Conservation (phyloP, 2,329 filamentous ascomycete genomes). For the Scedosporium aurantiacum region DNA sequence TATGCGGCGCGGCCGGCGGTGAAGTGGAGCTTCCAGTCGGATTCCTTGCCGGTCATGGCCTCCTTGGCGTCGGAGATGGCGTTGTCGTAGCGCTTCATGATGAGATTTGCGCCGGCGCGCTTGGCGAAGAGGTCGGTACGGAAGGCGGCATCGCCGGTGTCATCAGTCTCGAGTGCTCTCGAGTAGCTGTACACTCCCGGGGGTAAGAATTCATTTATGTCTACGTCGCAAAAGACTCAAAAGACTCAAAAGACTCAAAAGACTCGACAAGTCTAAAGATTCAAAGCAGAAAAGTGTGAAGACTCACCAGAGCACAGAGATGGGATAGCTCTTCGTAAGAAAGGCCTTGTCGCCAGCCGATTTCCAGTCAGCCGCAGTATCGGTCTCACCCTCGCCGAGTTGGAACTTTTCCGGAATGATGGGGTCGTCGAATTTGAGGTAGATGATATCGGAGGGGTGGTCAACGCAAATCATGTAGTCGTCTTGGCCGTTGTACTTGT, state of each 20-base stretch:
- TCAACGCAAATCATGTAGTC: conserved; percentile 25
- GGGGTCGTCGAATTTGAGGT: conserved; percentile 17
- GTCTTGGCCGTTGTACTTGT: conserved; percentile 18
- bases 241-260: background rate
- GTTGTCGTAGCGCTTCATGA: conserved; percentile 21
- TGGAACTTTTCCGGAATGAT: conserved; percentile 19
- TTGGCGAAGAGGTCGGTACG: conserved; percentile 17
- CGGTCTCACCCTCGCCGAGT: conserved; percentile 11
- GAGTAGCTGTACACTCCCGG: conserved; percentile 17
- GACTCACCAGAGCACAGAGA: conserved; percentile 21
- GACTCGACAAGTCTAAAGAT: background rate
- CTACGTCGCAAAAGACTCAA: background rate
- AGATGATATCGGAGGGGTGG: conserved; percentile 22
- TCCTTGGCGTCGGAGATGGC: conserved; percentile 21
- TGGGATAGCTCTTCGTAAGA: conserved; percentile 20
- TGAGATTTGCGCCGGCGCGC: conserved; percentile 20
- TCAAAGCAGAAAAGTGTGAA: background rate
- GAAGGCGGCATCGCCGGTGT: conserved; percentile 11
- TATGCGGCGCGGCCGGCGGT: conserved; percentile 23
- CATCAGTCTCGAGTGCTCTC: conserved; percentile 18
- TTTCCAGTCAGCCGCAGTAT: conserved; percentile 11
- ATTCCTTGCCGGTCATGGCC: conserved; percentile 11
- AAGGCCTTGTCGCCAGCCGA: conserved; percentile 13
- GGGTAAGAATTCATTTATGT: no score
- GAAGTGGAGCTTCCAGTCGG: conserved; percentile 23